Percentiles rank a stretch among this genome's conserved stretches.
phyloP scores from a whole-genome alignment of 176 grass and related monocot species.

The Rhynchospora tenuis region DNA sequence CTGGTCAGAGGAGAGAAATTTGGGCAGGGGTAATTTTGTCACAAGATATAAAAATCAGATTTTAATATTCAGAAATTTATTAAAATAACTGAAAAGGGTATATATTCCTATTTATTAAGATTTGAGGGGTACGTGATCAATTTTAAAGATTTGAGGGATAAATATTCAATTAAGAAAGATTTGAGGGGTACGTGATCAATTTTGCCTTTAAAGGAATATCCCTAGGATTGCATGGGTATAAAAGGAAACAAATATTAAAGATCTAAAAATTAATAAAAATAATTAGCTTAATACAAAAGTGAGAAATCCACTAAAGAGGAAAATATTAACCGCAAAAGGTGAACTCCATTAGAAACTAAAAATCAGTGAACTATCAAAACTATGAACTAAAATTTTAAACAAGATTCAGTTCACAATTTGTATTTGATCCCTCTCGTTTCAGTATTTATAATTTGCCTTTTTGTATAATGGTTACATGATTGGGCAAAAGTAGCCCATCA shows the following conservation, averaged over 20 bases:
- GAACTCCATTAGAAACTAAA: not conserved
- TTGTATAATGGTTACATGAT: not conserved
- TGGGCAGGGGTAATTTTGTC: too few relatives aligned
- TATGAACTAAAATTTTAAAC: not conserved
- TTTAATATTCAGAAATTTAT: too few relatives aligned
- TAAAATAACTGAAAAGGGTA: too few relatives aligned
- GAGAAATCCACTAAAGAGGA: not conserved
- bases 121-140: too few relatives aligned
- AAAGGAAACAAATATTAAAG: not conserved
- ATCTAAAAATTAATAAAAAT: not conserved
- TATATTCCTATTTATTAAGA: too few relatives aligned
- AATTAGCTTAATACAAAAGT: not conserved
- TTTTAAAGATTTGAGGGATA: too few relatives aligned
- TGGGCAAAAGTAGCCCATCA: not conserved
- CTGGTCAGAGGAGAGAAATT: too few relatives aligned
- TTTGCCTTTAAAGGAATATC: too few relatives aligned
- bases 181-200: too few relatives aligned
- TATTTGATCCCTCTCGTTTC: not conserved
- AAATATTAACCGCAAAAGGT: not conserved
- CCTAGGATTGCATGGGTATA: not conserved
- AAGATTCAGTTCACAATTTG: not conserved
- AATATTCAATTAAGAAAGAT: too few relatives aligned
- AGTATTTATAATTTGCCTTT: not conserved
- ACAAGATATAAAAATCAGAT: too few relatives aligned
- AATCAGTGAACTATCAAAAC: not conserved